Conservation (phyloP, 495 filamentous ascomycete species). For the Zalerion maritima region DNA sequence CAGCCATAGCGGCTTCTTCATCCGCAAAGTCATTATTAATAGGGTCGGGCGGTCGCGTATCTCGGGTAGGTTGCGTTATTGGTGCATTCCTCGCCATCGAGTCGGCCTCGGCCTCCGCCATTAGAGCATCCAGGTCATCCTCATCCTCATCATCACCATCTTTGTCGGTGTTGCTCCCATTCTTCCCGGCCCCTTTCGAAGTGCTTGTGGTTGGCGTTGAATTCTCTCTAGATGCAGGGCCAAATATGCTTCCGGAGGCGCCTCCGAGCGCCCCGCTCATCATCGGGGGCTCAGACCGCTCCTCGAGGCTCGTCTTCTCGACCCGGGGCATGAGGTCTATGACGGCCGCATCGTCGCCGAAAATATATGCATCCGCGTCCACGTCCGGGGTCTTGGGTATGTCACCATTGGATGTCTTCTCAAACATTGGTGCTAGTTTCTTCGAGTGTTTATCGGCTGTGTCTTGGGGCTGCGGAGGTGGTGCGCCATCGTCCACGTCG, state of each 20-base stretch:
- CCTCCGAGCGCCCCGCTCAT: slow-evolving; percentile 19
- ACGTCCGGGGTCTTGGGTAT: slow-evolving; percentile 9
- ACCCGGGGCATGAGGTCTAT: background rate
- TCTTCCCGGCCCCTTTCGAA: slow-evolving; percentile 6
- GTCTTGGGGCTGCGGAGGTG: slow-evolving; percentile 15
- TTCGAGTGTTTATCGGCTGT: slow-evolving; percentile 18
- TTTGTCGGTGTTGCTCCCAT: too few relatives aligned
- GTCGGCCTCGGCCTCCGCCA: slow-evolving; percentile 30
- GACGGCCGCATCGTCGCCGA: too few relatives aligned
- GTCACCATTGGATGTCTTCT: slow-evolving; percentile 10
- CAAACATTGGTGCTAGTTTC: slow-evolving; percentile 34
- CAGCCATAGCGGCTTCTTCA: slow-evolving; percentile 55
- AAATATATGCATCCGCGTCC: slow-evolving; percentile 3
- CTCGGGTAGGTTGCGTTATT: background rate
- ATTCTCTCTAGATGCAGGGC: slow-evolving; percentile 17
- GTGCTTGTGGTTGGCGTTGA: slow-evolving; percentile 5
- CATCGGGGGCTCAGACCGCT: slow-evolving; percentile 15
- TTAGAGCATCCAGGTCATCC: slow-evolving; percentile 36
- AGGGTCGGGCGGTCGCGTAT: slow-evolving; percentile 1
- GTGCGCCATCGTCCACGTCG: slow-evolving; percentile 30
- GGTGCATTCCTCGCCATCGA: slow-evolving; percentile 5
- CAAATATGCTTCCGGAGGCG: slow-evolving; percentile 28
- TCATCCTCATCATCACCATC: slow-evolving; percentile 24
- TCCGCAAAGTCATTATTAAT: slow-evolving; percentile 33
- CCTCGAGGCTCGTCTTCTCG: slow-evolving; percentile 2